Percentiles rank a stretch among this genome's conserved stretches.
Evolutionary conservation across 2,329 filamentous ascomycete species (phyloP).

Genomic region (Dactylellina parvicollis): DNA sequence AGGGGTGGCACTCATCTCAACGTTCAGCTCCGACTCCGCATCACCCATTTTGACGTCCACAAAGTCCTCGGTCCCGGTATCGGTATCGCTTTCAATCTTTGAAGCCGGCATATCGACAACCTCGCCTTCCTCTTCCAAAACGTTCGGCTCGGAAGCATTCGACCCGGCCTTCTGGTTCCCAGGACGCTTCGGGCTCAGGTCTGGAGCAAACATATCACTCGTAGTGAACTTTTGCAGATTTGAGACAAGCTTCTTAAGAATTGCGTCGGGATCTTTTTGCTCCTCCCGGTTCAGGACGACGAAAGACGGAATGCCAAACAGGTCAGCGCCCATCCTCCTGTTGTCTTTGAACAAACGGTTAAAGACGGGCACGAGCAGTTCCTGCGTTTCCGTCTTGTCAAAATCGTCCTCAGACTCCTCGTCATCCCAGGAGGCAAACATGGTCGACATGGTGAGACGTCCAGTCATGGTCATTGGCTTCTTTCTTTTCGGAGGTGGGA

Average conservation of each 20-base stretch:
- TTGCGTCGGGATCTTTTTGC: conserved; percentile 55
- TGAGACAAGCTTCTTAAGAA: conserved; percentile 56
- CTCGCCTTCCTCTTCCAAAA: conserved; percentile 55
- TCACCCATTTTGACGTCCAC: conserved; percentile 90
- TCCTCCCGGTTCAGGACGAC: conserved; percentile 57
- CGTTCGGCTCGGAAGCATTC: conserved; percentile 25
- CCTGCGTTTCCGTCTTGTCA: conserved; percentile 63
- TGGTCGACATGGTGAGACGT: conserved; percentile 58
- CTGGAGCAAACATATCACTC: conserved; percentile 55
- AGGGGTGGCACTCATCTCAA: conserved; percentile 44
- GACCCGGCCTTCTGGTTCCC: conserved; percentile 35
- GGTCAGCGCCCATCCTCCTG: conserved; percentile 50
- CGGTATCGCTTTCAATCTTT: conserved; percentile 60
- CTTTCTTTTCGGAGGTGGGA: conserved; percentile 69
- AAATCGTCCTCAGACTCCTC: conserved; percentile 62
- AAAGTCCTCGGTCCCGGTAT: conserved; percentile 84
- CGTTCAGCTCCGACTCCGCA: conserved; percentile 61
- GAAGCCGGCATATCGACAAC: conserved; percentile 54
- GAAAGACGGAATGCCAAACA: conserved; percentile 58
- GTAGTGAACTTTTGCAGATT: conserved; percentile 57
- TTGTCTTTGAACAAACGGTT: conserved; percentile 60
- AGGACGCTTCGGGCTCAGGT: conserved; percentile 38
- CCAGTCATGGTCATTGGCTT: conserved; percentile 59
- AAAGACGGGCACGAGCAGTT: conserved; percentile 65
- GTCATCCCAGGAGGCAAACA: conserved; percentile 56